Conservation (phyloP, 2,329 filamentous ascomycete genomes). For the Monosporascus sp. region DNA sequence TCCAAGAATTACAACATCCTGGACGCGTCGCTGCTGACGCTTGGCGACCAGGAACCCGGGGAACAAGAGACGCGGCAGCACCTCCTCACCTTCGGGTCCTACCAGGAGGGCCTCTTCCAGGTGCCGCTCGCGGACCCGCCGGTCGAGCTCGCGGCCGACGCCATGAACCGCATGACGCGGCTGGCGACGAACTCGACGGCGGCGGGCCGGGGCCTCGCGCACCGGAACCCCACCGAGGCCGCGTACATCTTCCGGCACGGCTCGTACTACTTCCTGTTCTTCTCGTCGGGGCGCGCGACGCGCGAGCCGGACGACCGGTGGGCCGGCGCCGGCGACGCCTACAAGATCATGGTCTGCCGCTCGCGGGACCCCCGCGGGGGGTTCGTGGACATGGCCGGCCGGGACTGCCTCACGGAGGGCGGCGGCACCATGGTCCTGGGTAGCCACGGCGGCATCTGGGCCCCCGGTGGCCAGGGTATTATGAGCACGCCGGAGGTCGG, state of each 20-base stretch:
- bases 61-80: neutral
- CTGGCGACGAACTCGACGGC: conserved; percentile 17
- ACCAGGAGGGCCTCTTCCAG: conserved; percentile 20
- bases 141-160: conserved; percentile 7
- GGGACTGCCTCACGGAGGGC: conserved; percentile 11
- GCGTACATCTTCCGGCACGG: conserved; percentile 11
- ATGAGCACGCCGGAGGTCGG: conserved; percentile 14
- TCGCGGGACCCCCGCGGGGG: conserved; percentile 10
- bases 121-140: conserved; percentile 16
- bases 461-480: conserved; percentile 16
- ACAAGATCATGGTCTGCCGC: conserved; percentile 19
- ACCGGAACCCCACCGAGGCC: conserved; percentile 13
- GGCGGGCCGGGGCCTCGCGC: neutral
- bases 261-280: conserved; percentile 17
- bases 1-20: conserved; percentile 17
- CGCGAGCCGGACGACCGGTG: conserved; percentile 8
- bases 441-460: conserved; percentile 15
- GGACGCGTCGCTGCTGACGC: conserved; percentile 13
- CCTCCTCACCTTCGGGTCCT: conserved; percentile 17
- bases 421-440: conserved; percentile 14
- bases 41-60: conserved; percentile 3
- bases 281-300: conserved; percentile 16
- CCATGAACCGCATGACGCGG: conserved; percentile 8
- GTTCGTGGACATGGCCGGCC: conserved; percentile 13
- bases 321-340: conserved; percentile 13